Evolutionary conservation across 805 yeast species (phyloP), one percentile per base, ranked within the genome.

Genomic region (Wickerhamomyces mucosus): DNA sequence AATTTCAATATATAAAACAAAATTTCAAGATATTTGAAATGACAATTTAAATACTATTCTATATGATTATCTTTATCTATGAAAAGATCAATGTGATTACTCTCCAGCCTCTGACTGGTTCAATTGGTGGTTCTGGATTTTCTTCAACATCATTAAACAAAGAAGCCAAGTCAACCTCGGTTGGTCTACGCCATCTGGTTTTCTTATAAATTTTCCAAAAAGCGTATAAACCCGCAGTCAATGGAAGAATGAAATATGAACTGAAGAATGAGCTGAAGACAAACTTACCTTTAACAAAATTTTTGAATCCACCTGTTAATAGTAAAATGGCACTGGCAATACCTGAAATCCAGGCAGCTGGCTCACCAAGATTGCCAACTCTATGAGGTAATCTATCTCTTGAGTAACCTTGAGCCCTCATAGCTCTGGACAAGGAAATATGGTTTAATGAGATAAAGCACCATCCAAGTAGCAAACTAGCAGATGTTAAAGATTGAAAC

Each of bases 101-200:
- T 29, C 21, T 32, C 46, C 44, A 42, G 3, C 44, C 42, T 33
- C 21, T 37, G 10, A 35, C 9, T 15, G 35, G 35, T 15, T 34
- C 36, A 4, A 18, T 20, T 9, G 42, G 40, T 11, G 40, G 50
- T 30, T 53, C 58, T 19, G 58, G 59, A 31, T 48, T 40, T n/a
- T 44, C 47, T 17, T 38, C 45, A 18, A 45, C 51, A 34, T 55
- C 59, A 31, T 35, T 38, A 38, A 55, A 55, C 25, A 55, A 39
- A 4, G 42, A 23, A 16, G 31, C 47, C 15, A 69, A 53, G 45
- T 69, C 69, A 25, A 61, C 64, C 32, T 68, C 61, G 13, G 40
- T 33, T 3, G 68, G 52, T 26, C 45, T 47, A 37, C 59, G 40
- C 27, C 55, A 41, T 28, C 39, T 51, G 2, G 61, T 55, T 32